These are phyloP conservation scores for Aspergillus uvarum DNA, from an alignment of 2,329 filamentous ascomycete genomes.

Conservation along the genomic window DNA sequence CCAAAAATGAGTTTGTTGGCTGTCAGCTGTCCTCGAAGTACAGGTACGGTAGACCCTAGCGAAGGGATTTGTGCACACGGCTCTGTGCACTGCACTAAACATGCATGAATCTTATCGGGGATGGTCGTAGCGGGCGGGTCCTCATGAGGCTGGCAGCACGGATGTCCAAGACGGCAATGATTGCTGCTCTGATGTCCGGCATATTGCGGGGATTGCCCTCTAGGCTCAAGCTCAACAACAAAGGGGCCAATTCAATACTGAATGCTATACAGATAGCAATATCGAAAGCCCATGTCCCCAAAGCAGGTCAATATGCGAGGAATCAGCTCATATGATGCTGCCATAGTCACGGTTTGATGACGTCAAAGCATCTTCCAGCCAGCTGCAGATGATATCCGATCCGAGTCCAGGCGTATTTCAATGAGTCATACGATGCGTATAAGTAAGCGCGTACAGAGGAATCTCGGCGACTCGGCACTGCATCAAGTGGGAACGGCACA, in stretches of 20 bases:
- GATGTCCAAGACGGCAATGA: conserved; percentile 8
- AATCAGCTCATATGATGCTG: neutral
- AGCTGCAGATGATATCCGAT: neutral
- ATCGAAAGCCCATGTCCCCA: neutral
- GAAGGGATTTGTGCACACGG: neutral
- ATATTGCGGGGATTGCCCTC: neutral
- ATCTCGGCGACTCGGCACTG: neutral
- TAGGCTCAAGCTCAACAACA: neutral
- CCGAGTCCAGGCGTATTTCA: neutral
- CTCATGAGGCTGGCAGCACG: conserved; percentile 3
- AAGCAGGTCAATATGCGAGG: neutral
- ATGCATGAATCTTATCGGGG: conserved; percentile 5
- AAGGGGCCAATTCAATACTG: neutral
- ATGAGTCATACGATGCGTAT: neutral
- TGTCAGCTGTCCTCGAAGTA: neutral
- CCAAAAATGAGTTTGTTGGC: neutral
- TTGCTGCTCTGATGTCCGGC: conserved; percentile 1
- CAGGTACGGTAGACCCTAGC: neutral
- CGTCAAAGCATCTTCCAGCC: neutral
- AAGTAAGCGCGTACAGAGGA: neutral
- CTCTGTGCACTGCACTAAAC: neutral
- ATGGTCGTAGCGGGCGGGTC: conserved; percentile 2
- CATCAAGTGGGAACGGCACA: neutral
- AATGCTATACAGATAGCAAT: neutral
- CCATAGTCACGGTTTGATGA: neutral